Evolutionary conservation across 2,329 filamentous ascomycete species (phyloP), one percentile per base, ranked within the genome.

Genomic region (Fusarium napiforme): DNA sequence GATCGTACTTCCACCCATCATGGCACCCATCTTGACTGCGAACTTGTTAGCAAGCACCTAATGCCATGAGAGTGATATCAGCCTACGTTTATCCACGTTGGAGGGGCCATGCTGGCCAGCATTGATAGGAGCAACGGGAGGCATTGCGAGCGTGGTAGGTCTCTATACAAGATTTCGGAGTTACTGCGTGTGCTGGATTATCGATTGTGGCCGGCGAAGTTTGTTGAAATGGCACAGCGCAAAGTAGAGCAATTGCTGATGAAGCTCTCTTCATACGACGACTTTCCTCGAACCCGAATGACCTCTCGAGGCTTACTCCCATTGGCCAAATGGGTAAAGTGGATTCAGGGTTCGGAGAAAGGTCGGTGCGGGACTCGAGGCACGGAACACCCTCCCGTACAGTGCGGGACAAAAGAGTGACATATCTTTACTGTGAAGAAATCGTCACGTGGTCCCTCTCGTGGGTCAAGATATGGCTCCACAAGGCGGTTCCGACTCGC

Each of bases 1-100:
- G 56, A 37, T 36, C 95, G 79, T 93, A 98, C 96, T 97, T 82
- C 95, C 94, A 78, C 96, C 96, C 95, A 98, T 98, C 92, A 99
- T 92, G 72, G 93, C 95, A 78, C 96, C 96, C 95, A 98, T 98
- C 88, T 97, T 98, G 50, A 83, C 81, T 83, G 49, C 36, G 55
- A 32, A 37, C 40, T 62, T 43, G 46, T 77, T 74, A 79, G 69
- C 74, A 68, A 67, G 65, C 28, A 47, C 59, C 23, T 63, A 60
- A 47, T 43, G 45, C 32, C 32, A 55, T 53, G 50, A 52, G 58
- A 64, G 59, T 49, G 40, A 59, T 67, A 67, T 69, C 42, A 53
- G 56, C 79, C 67, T 85, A 89, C 88, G 81, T 83, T 90, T 90
- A 80, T 90, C 88, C 69, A 87, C 79, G 67, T 83, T 87, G 49